Evolutionary conservation across 2,329 filamentous ascomycete genomes (phyloP).

Genomic region (Rhynchosporium secalis): DNA sequence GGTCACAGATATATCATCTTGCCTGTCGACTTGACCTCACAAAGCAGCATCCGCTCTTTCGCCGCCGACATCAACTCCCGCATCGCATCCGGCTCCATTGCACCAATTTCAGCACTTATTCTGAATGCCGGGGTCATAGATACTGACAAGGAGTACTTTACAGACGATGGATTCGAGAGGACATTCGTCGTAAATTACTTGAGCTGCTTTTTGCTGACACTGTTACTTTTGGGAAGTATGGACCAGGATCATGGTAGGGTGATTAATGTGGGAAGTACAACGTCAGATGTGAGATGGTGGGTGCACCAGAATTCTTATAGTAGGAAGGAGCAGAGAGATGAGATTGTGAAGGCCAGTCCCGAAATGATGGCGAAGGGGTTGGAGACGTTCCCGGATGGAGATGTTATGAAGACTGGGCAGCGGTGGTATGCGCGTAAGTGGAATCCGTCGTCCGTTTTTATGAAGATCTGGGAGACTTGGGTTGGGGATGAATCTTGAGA

Average conservation of each 20-base stretch:
- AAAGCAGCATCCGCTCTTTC: slow-evolving; percentile 18
- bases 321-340: slow-evolving; percentile 1
- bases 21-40: slow-evolving; percentile 17
- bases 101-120: slow-evolving; percentile 29
- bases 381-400: slow-evolving; percentile 6
- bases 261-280: slow-evolving; percentile 39
- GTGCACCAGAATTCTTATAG: background rate
- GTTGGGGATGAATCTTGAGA: too few species aligned
- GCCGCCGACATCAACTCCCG: slow-evolving; percentile 28
- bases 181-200: slow-evolving; percentile 41
- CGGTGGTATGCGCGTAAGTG: slow-evolving; percentile 8
- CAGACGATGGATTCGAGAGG: slow-evolving; percentile 40
- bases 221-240: slow-evolving; percentile 41
- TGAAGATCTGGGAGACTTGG: too few species aligned
- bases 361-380: slow-evolving; percentile 10
- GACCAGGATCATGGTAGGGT: slow-evolving; percentile 39
- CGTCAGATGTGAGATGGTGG: slow-evolving; percentile 11
- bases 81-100: slow-evolving; percentile 24
- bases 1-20: slow-evolving; percentile 6
- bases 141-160: slow-evolving; percentile 34
- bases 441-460: too few species aligned
- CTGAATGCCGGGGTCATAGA: slow-evolving; percentile 32
- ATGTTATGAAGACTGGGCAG: background rate
- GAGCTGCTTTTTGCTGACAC: slow-evolving; percentile 39
- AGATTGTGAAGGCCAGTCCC: background rate